Evolutionary conservation across 148 eudicot species (phyloP), one percentile per base, ranked within the genome.

Genomic region (Rhododendron molle): DNA sequence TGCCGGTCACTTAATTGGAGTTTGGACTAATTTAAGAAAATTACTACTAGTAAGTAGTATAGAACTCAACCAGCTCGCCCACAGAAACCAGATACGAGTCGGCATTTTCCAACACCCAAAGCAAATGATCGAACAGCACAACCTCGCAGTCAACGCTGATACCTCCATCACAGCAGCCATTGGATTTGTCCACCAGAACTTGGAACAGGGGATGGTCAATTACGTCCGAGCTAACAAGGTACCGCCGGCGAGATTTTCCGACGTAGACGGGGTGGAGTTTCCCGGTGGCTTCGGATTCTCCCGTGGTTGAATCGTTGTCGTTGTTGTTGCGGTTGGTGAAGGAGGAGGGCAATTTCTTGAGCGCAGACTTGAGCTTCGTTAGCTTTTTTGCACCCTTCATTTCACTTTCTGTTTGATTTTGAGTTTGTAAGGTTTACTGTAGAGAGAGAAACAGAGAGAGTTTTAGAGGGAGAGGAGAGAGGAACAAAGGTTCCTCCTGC

Each of bases 41-140:
- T 40, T 60, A 2, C 34, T 32, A 65, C 80, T 38, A 91, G 83
- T 84, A 90, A 15, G 1, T 46, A 9, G 90, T 89, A 77, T 93
- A 93, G 67, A 88, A 93, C 44, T 89, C 89, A 2, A 85, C 92
- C 8, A 93, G 88, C 30, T 92, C 95, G 87, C 92, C 92, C 84
- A 92, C 56, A 2, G 93, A 87, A 71, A 86, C 92, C 56, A 90
- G 86, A 44, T 89, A 87, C 54, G 90, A 78, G 44, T 85, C 93
- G 2, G 84, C 91, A 78, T 89, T 90, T 18, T 93, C 88, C 30
- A 93, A 34, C 91, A 93, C 91, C 96, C 96, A 93, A 3, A 92
- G 84, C 91, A 93, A 89, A 72, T 93, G 96, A 43, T 93, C 94
- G 76, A 93, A 93, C 85, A 93, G 78, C 67, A 93, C 96, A 47